phyloP scores from a whole-genome alignment of 305 asterid genomes.

The Fraxinus velutina region DNA sequence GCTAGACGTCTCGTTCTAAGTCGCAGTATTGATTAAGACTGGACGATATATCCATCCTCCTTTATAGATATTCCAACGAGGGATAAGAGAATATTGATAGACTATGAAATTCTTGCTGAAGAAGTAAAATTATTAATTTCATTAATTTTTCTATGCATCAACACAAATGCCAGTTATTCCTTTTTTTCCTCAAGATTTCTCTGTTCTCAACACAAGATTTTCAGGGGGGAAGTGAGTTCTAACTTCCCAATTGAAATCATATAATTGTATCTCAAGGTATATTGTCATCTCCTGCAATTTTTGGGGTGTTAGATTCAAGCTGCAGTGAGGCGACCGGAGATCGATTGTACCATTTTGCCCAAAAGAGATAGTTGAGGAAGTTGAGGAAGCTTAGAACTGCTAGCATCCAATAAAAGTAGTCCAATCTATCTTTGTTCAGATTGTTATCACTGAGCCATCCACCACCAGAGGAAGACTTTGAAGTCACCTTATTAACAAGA shows the following conservation, averaged over 20 bases:
- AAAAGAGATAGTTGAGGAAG: slow-evolving; percentile 64
- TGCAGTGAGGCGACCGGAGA: slow-evolving; percentile 20
- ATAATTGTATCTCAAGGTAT: slow-evolving; percentile 29
- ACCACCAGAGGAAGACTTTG: slow-evolving; percentile 18
- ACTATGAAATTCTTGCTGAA: not conserved
- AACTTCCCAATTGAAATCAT: not conserved
- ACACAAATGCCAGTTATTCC: slow-evolving; percentile 21
- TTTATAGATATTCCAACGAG: not conserved
- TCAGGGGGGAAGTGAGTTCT: slow-evolving; percentile 1
- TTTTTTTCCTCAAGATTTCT: not conserved
- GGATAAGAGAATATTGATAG: not conserved
- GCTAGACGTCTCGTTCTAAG: not conserved
- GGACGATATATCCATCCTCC: not conserved
- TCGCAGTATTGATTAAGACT: not conserved
- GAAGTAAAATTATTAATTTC: slow-evolving; percentile 16
- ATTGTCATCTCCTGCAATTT: slow-evolving; percentile 45
- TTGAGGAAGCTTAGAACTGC: slow-evolving; percentile 66
- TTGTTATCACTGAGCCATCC: slow-evolving; percentile 72
- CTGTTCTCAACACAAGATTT: slow-evolving; percentile 10
- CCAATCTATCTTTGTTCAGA: slow-evolving; percentile 73
- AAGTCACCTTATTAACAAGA: slow-evolving; percentile 59
- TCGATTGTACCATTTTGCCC: slow-evolving; percentile 63
- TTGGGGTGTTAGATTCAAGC: slow-evolving; percentile 24
- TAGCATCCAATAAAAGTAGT: slow-evolving; percentile 67
- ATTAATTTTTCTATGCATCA: slow-evolving; percentile 15